Evolutionary conservation across 805 yeast species (phyloP).

Genomic region (Schwanniomyces polymorphus): DNA sequence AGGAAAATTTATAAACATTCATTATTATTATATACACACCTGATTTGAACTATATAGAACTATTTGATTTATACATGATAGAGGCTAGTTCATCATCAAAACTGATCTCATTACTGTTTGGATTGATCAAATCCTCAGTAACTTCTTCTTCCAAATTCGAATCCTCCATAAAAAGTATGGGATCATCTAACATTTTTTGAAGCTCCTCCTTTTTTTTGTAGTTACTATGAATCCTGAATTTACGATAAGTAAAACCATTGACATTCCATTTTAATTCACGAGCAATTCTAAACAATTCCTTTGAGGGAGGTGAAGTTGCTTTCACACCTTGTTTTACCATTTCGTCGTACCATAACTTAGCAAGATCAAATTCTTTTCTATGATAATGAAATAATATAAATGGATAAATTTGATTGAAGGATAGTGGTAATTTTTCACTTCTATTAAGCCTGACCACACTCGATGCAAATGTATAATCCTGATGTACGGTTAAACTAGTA

Average conservation of each 20-base stretch:
- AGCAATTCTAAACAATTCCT: constrained; percentile 30
- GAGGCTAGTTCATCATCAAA: constrained; percentile 22
- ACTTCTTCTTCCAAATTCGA: constrained; percentile 11
- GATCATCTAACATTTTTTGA: constrained; percentile 14
- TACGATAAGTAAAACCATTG: constrained; percentile 32
- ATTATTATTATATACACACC: neutral
- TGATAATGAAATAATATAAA: constrained; percentile 36
- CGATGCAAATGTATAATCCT: constrained; percentile 35
- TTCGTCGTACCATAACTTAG: constrained; percentile 38
- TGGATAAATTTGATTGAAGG: constrained; percentile 41
- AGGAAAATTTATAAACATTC: constrained; percentile 6
- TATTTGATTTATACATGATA: constrained; percentile 11
- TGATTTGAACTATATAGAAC: neutral
- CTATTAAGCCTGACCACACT: constrained; percentile 25
- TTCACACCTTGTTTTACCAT: constrained; percentile 30
- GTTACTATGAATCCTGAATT: constrained; percentile 20
- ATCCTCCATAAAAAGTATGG: constrained; percentile 12
- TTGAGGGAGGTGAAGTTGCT: constrained; percentile 27
- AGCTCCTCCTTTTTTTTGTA: constrained; percentile 17
- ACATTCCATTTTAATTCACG: constrained; percentile 35
- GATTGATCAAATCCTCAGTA: constrained; percentile 20
- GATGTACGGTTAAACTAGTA: constrained; percentile 29
- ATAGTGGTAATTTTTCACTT: constrained; percentile 26
- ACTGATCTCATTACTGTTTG: constrained; percentile 9
- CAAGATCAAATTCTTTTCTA: constrained; percentile 26